Evolutionary conservation across 140 eudicot species (phyloP).

Genomic region (Stevia rebaudiana): DNA sequence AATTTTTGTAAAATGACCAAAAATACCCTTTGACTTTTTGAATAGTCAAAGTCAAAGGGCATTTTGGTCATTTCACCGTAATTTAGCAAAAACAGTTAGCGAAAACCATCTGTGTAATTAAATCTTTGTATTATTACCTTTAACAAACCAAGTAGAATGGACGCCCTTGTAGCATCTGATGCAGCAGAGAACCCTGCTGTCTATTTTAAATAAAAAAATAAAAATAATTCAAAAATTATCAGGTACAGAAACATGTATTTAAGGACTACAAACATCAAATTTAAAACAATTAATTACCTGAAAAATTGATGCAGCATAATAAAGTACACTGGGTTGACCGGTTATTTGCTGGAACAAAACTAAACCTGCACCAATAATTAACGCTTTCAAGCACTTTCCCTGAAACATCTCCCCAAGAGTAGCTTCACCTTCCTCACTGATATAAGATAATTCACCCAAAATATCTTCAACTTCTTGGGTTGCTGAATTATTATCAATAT

Average conservation of each 20-base stretch:
- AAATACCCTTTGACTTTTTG: no score
- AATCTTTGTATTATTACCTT: slow-evolving; percentile 41
- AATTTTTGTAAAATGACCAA: no score
- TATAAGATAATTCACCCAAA: slow-evolving; percentile 64
- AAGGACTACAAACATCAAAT: background rate
- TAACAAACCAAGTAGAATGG: slow-evolving; percentile 77
- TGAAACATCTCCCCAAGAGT: slow-evolving; percentile 71
- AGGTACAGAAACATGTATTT: slow-evolving; percentile 1
- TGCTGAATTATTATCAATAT: slow-evolving; percentile 39
- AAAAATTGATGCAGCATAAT: slow-evolving; percentile 82
- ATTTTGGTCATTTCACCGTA: no score
- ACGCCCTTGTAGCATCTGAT: slow-evolving; percentile 89
- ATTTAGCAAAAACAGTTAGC: no score
- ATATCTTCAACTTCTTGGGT: slow-evolving; percentile 83
- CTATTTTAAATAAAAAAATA: no score
- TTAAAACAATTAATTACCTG: slow-evolving; percentile 40
- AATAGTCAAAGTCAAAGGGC: no score
- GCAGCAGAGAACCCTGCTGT: slow-evolving; percentile 98
- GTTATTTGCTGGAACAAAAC: slow-evolving; percentile 98
- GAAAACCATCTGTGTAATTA: no score
- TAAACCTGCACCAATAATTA: slow-evolving; percentile 76
- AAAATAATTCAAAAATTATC: slow-evolving; percentile 15
- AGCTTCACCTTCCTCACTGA: slow-evolving; percentile 59
- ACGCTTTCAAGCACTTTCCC: slow-evolving; percentile 88
- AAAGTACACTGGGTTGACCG: slow-evolving; percentile 92